A percentile compares a stretch with the other conserved stretches of the same genome.
phyloP scores from a whole-genome alignment of 345 rosid genomes.

The Anastatica hierochuntica region DNA sequence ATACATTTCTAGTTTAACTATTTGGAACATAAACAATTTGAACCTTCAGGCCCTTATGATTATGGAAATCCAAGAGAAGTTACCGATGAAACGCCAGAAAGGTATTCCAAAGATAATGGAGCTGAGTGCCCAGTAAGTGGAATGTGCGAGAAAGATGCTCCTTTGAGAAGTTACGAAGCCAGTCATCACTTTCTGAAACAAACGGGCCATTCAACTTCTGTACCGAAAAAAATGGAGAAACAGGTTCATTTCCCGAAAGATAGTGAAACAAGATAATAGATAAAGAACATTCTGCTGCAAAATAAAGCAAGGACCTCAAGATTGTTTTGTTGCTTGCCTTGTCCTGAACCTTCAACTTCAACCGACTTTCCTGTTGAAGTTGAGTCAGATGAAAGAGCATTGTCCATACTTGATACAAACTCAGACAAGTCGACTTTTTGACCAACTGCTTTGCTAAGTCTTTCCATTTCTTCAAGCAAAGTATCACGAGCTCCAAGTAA shows the following conservation, averaged over 20 bases:
- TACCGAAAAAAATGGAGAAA: constrained; percentile 19
- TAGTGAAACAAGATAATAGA: background rate
- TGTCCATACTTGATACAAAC: constrained; percentile 40
- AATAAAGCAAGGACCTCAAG: constrained; percentile 67
- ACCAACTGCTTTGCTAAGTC: constrained; percentile 55
- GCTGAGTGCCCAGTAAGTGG: constrained; percentile 57
- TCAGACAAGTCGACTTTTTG: constrained; percentile 49
- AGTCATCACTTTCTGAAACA: constrained; percentile 33
- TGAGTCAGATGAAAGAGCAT: constrained; percentile 34
- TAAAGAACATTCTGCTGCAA: constrained; percentile 13
- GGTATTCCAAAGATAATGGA: constrained; percentile 60
- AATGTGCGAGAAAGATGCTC: constrained; percentile 46
- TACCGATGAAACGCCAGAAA: constrained; percentile 94
- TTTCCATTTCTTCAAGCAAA: constrained; percentile 57
- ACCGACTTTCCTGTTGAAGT: constrained; percentile 30
- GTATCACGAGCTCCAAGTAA: constrained; percentile 61
- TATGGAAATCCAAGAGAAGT: background rate
- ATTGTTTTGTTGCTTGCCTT: constrained; percentile 52
- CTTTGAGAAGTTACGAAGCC: constrained; percentile 38
- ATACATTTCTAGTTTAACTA: background rate
- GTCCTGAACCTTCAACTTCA: constrained; percentile 43
- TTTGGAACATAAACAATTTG: background rate
- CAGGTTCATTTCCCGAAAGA: constrained; percentile 8
- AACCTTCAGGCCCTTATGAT: background rate
- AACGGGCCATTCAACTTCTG: constrained; percentile 40